Evolutionary conservation across 2,329 filamentous ascomycete species (phyloP).

Genomic region (Tolypocladium nubicola): DNA sequence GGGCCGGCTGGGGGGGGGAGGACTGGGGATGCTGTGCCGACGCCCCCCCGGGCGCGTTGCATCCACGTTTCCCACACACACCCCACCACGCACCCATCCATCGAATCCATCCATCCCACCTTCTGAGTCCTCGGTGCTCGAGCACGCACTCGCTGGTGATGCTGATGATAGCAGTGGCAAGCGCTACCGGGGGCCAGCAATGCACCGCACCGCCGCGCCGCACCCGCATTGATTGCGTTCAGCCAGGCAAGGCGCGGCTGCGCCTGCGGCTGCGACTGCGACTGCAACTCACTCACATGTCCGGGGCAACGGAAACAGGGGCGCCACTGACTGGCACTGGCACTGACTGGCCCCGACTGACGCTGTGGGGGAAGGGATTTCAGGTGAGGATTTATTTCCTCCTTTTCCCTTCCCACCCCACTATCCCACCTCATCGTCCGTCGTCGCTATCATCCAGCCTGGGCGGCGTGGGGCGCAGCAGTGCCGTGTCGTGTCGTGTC

Average conservation of each 20-base stretch:
- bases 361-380: not conserved
- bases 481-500: conserved; percentile 12
- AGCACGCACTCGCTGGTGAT: not conserved
- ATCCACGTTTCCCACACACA: not conserved
- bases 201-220: not conserved
- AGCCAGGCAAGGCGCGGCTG: not conserved
- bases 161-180: not conserved
- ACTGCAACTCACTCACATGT: not conserved
- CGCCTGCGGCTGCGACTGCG: not conserved
- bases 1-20: conserved; percentile 3
- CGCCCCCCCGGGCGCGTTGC: conserved; percentile 1
- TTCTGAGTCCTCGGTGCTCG: not conserved
- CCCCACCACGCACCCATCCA: not conserved
- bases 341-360: not conserved
- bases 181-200: not conserved
- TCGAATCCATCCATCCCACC: not conserved
- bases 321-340: not conserved
- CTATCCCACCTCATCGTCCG: not conserved
- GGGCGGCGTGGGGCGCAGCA: conserved; percentile 16
- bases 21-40: conserved; percentile 3
- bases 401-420: not conserved
- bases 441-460: not conserved
- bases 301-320: not conserved
- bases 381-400: not conserved
- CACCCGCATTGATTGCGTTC: not conserved